Evolutionary conservation across 805 yeast genomes (phyloP), one percentile per base, ranked within the genome.

Genomic region (Metschnikowia matae): DNA sequence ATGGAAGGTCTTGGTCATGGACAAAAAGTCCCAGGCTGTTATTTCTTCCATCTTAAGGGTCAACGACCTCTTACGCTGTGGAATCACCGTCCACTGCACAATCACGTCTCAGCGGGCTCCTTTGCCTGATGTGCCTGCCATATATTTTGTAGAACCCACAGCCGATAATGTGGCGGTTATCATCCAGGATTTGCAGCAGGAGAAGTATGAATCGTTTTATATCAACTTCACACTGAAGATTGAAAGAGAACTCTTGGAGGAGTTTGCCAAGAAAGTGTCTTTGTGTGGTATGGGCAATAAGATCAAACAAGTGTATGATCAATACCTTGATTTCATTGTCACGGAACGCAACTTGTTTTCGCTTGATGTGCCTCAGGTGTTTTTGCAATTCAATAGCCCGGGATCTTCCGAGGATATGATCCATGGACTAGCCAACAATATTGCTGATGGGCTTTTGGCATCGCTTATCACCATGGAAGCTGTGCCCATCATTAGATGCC

Each of bases 1-100:
- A 29, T 94, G 99, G 99, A 94, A 94, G 63, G 96, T 88, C 7
- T 76, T 94, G 44, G 81, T 94, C 4, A 76, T 94, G 56, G 99
- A 94, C 65, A 66, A 75, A 37, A 80, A 83, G 51, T 87, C 96
- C 38, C 87, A 96, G 31, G 86, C 87, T 15, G 85, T 94, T 39
- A 80, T 94, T 6, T 90, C 97, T 2, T 87, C 96, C 6, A 92
- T 94, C n/a, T 70, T 94, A 49, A 76, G 98, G 52, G 97, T 92
- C 54, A 89, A 89, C 60, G 99, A 95, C 65, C 74, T 94, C 57
- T 77, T 94, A 58, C 82, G 85, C 57, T 87, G 89, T 63, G 99
- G 99, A 8, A 84, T 94, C 50, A 94, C 99, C 0, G 85, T 90
- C 61, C 98, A 94, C 64, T 77, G 92, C 52, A 69, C 87, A 45